Conservation (phyloP, 176 grass and related monocot genomes). For the Avena insularis region DNA sequence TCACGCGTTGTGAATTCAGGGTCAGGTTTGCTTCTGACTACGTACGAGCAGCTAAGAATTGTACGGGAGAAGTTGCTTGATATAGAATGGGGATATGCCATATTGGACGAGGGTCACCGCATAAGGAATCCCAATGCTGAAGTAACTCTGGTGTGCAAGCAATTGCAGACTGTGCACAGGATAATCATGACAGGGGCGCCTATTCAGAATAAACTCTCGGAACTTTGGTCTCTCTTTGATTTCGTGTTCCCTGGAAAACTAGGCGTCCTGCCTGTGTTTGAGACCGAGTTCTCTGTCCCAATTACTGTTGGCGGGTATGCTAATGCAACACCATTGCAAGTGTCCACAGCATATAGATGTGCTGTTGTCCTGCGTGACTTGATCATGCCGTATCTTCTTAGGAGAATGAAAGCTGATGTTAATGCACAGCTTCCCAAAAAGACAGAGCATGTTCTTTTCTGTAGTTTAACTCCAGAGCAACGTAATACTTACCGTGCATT, state of each 20-base stretch:
- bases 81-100: constrained; percentile 88
- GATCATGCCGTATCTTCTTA: constrained; percentile 94
- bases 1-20: constrained; percentile 70
- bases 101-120: constrained; percentile 91
- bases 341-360: constrained; percentile 92
- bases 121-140: constrained; percentile 98
- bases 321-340: constrained; percentile 93
- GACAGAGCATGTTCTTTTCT: constrained; percentile 96
- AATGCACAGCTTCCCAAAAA: constrained; percentile 91
- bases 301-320: constrained; percentile 94
- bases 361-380: constrained; percentile 87
- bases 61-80: constrained; percentile 77
- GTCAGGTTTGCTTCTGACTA: constrained; percentile 86
- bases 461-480: constrained; percentile 78
- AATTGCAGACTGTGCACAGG: constrained; percentile 86
- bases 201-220: constrained; percentile 96
- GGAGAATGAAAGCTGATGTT: constrained; percentile 97
- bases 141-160: constrained; percentile 90
- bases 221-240: constrained; percentile 98
- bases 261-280: constrained; percentile 91
- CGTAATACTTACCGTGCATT: constrained; percentile 76
- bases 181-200: constrained; percentile 97
- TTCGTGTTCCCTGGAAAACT: constrained; percentile 98
- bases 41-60: constrained; percentile 89
- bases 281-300: constrained; percentile 89